Percentiles rank a stretch among this genome's conserved stretches.
Conservation (phyloP, 2,329 filamentous ascomycete genomes). For the Calonectria hongkongensis region DNA sequence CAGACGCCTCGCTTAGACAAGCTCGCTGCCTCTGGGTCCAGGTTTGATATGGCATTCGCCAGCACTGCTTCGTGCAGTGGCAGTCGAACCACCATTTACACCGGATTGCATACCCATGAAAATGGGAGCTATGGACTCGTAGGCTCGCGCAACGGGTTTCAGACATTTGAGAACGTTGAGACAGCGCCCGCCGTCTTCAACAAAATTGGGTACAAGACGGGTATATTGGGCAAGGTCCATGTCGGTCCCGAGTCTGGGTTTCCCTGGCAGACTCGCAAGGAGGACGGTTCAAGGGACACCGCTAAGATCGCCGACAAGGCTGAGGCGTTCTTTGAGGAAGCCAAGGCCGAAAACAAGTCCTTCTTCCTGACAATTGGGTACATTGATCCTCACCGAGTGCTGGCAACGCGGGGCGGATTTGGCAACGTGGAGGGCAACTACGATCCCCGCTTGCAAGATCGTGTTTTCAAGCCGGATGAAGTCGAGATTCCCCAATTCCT, state of each 20-base stretch:
- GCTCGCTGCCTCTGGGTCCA: slow-evolving; percentile 40
- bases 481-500: slow-evolving; percentile 65
- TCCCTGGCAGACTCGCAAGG: slow-evolving; percentile 63
- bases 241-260: slow-evolving; percentile 61
- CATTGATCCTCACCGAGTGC: slow-evolving; percentile 67
- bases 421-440: slow-evolving; percentile 62
- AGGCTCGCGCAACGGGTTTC: slow-evolving; percentile 62
- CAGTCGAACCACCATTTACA: slow-evolving; percentile 68
- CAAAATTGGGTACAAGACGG: slow-evolving; percentile 64
- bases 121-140: slow-evolving; percentile 67
- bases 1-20: slow-evolving; percentile 39
- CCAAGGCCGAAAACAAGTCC: slow-evolving; percentile 55
- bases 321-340: slow-evolving; percentile 60
- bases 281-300: slow-evolving; percentile 67
- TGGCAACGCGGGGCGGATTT: slow-evolving; percentile 62
- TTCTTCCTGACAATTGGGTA: slow-evolving; percentile 69
- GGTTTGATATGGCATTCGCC: slow-evolving; percentile 57
- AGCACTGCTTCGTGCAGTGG: slow-evolving; percentile 69
- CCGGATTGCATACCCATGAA: slow-evolving; percentile 68
- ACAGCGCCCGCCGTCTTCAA: slow-evolving; percentile 63
- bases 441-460: slow-evolving; percentile 50
- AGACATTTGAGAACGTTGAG: slow-evolving; percentile 66
- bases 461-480: slow-evolving; percentile 55
- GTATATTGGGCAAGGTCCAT: slow-evolving; percentile 69
- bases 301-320: slow-evolving; percentile 62